A percentile compares a stretch with the other conserved stretches of the same genome.
These are phyloP conservation scores for Zoysia pacifica DNA, from an alignment of 176 grass and related monocot genomes.

Conservation along the genomic window DNA sequence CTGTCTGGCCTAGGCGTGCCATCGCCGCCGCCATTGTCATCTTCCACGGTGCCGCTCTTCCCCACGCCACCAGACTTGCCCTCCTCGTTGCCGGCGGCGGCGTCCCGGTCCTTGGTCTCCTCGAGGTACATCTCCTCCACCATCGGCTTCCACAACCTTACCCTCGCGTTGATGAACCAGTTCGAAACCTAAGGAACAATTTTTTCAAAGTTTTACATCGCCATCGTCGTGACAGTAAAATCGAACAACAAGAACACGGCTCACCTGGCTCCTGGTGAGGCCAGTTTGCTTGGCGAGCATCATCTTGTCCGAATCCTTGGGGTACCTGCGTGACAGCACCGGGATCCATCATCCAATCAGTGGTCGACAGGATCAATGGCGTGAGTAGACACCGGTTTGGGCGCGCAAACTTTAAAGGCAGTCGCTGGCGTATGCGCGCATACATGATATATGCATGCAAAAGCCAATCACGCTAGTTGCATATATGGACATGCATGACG, in stretches of 20 bases:
- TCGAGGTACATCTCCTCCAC: constrained; percentile 99
- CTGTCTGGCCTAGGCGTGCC: constrained; percentile 37
- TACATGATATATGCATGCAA: neutral
- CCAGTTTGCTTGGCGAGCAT: constrained; percentile 99
- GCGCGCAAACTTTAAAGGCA: neutral
- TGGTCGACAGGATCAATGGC: constrained; percentile 18
- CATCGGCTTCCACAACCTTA: constrained; percentile 98
- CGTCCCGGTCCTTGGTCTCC: constrained; percentile 82
- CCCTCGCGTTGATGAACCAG: constrained; percentile 99
- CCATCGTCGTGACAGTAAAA: neutral
- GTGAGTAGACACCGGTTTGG: neutral
- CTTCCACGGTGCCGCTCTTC: constrained; percentile 40
- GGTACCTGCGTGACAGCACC: constrained; percentile 74
- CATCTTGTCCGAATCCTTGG: constrained; percentile 98
- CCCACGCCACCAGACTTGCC: constrained; percentile 43
- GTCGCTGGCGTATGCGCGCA: constrained; percentile 11
- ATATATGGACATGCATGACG: neutral
- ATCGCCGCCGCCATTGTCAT: constrained; percentile 16
- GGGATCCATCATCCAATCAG: constrained; percentile 15
- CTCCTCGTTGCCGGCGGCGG: constrained; percentile 25
- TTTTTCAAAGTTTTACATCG: neutral
- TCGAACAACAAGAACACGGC: neutral
- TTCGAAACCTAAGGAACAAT: constrained; percentile 68
- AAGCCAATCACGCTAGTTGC: neutral
- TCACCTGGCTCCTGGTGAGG: constrained; percentile 93